Base-by-base conservation (phyloP, 805 yeast species). In the Lachancea fermentati region DNA sequence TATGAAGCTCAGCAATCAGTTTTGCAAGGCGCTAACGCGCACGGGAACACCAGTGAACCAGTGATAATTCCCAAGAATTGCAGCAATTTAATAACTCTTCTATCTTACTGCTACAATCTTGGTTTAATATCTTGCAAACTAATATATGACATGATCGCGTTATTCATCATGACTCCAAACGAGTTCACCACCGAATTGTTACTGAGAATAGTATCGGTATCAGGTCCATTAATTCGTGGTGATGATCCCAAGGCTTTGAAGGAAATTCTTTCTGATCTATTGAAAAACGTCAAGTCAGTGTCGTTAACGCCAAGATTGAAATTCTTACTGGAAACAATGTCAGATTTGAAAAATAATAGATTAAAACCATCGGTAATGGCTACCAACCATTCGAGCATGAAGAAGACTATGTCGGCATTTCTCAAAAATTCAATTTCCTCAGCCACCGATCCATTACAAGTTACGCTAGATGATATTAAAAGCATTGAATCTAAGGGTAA, bases 231-330 rank as follows among this genome's bases (percentile, higher is more conserved):
- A 54, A 75, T 93, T 63, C 78, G 98, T 56, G 66, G 85, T 3
- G 98, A 93, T 58, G 98, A 93, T 58, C 94, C 97, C 1, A 61
- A 73, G 7, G 81, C 96, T 0, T 69, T 93, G 39, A 88, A 84
- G 55, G 89, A 85, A 32, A 88, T 91, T 35, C 77, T 88, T 9
- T 49, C 63, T 2, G 52, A 49, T 13, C 37, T 62, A 19, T 40
- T 61, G 22, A 36, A 40, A 4, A 58, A 54, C 24, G 55, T 51
- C 1, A 57, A 55, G 26, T 7, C 29, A 4, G 39, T 74, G 2
- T 68, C 71, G 31, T 85, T 81, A 47, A 52, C 76, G 32, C 66
- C 93, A 2, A 79, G 97, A 61, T 76, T 89, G 34, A 80, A 77
- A 55, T 91, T 89, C 56, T 67, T 93, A 51, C 70, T 91, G 22